Base-by-base conservation (phyloP, 257 asterid genomes). In the Ligustrum vulgare region DNA sequence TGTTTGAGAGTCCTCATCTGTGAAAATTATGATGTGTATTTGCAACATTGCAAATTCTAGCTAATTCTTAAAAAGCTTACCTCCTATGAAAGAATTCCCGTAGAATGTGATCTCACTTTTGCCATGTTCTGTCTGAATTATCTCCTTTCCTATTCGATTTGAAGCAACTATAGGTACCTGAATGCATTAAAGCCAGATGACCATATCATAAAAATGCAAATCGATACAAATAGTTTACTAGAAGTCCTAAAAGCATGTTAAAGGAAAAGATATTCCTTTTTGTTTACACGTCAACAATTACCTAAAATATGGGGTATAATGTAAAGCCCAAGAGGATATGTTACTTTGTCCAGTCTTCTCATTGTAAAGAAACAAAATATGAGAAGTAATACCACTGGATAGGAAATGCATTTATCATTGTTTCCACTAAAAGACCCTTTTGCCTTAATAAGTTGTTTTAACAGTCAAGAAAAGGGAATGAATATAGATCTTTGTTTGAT, bases 101-200 rank as follows among this genome's bases (percentile, higher is more conserved):
- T 93, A 95, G 85, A 95, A 95, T 51, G 91, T 90, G 78, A 95
- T 93, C 90, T 78, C 84, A 58, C 99, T 91, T 75, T 87, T 89
- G 70, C 99, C 99, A 80, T 89, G 97, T 66, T 93, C 98, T 18
- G 97, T 95, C 88, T 83, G 79, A 51, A 95, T 87, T 28, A 82
- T 80, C 87, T 95, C 99, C 81, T 90, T 90, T 11, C 99, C 97
- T 2, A 95, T 70, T 81, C 98, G 97, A 85, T 95, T 95, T 74
- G 99, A 91, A 33, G 97, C 98, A 36, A 95, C 91, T 81, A 93
- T 77, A 79, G 99, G 99, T 35, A 95, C 98, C 99, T 93, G 82
- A 23, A 77, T 49, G 67, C 47, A 73, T 64, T 0, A 72, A 74
- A 75, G 80, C 66, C 64, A 56, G 64, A 60, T 23, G 34, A 10